Conservation (phyloP, 2,329 filamentous ascomycete species). For the Penicillium sp. region DNA sequence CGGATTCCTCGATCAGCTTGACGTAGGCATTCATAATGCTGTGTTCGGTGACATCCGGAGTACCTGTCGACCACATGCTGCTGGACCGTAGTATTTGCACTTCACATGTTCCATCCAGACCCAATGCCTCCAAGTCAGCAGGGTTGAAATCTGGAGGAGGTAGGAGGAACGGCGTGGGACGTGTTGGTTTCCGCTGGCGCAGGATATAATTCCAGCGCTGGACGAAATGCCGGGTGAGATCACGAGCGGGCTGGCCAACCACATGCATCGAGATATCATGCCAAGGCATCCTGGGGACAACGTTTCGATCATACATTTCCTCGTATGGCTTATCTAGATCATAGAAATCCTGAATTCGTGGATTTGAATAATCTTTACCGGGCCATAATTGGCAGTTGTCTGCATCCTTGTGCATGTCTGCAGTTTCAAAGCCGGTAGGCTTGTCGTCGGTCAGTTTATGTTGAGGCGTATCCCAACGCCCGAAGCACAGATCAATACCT, state of each 20-base stretch:
- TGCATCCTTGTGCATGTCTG: constrained; percentile 73
- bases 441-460: constrained; percentile 91
- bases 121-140: constrained; percentile 81
- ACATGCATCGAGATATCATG: constrained; percentile 98
- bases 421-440: constrained; percentile 85
- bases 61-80: constrained; percentile 87
- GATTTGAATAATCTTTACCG: constrained; percentile 98
- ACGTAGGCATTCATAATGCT: constrained; percentile 96
- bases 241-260: constrained; percentile 90
- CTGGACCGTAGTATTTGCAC: constrained; percentile 94
- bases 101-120: constrained; percentile 90
- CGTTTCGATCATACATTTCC: constrained; percentile 95
- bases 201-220: constrained; percentile 98
- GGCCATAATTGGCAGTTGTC: constrained; percentile 96
- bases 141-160: constrained; percentile 89
- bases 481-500: constrained; percentile 94
- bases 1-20: constrained; percentile 90
- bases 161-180: constrained; percentile 88
- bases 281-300: constrained; percentile 94
- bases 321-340: constrained; percentile 91
- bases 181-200: constrained; percentile 86
- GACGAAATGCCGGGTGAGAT: constrained; percentile 93
- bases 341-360: constrained; percentile 92
- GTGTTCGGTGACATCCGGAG: constrained; percentile 77
- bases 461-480: constrained; percentile 94